Evolutionary conservation across 495 filamentous ascomycete species (phyloP).

Genomic region (Cercophora samala): DNA sequence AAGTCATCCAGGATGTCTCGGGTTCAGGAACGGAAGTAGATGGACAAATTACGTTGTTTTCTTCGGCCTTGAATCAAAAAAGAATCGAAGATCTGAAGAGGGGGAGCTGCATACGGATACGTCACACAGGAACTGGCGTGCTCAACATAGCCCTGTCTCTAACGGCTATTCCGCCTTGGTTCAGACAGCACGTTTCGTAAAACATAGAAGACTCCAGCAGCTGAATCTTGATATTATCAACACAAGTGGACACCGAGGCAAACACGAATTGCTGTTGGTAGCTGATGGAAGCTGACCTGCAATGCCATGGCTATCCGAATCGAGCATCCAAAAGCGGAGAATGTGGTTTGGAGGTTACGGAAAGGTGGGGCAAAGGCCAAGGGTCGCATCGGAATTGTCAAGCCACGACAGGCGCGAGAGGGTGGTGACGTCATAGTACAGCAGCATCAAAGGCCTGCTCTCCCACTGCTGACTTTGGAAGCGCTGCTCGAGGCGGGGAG

Average conservation of each 20-base stretch:
- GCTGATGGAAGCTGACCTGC: not conserved
- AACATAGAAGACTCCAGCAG: not conserved
- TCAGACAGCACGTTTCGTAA: not conserved
- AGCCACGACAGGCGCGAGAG: not conserved
- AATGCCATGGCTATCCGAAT: not conserved
- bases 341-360: not conserved
- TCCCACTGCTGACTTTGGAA: constrained; percentile 14
- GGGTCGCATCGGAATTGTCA: constrained; percentile 14
- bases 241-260: not conserved
- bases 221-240: not conserved
- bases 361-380: constrained; percentile 14
- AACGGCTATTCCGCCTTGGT: not conserved
- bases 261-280: not conserved
- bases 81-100: not conserved
- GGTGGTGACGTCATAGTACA: constrained; percentile 39
- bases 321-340: constrained; percentile 6
- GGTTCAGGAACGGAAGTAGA: not conserved
- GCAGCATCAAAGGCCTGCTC: constrained; percentile 8
- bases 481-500: constrained; percentile 19
- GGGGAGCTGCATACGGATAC: not conserved
- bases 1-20: not conserved
- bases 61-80: not conserved
- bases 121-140: not conserved
- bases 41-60: not conserved
- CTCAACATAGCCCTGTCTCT: not conserved